Conservation (phyloP, 108 stramenopile genomes). For the Cyclotella choctawhatcheeana region DNA sequence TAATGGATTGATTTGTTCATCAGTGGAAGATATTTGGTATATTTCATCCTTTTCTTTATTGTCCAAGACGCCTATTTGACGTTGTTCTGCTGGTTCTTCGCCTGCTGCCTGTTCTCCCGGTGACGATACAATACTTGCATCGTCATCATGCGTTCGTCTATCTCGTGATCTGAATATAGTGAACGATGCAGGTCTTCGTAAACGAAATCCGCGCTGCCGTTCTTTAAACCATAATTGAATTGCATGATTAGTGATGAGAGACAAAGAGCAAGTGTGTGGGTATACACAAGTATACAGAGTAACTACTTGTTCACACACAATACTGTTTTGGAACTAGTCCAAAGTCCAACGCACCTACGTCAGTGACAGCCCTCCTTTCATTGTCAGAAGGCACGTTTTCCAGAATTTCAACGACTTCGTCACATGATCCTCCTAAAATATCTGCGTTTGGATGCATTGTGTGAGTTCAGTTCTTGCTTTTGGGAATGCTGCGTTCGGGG, state of each 20-base stretch:
- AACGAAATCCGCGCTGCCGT: conserved; percentile 15
- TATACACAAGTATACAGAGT: too few species aligned
- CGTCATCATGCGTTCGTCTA: background rate
- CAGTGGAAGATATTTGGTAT: conserved; percentile 36
- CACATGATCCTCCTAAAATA: conserved; percentile 29
- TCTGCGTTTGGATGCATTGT: conserved; percentile 40
- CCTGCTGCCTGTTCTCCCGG: conserved; percentile 8
- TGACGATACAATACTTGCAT: background rate
- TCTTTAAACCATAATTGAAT: background rate
- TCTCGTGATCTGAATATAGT: conserved; percentile 19
- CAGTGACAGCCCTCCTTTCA: conserved; percentile 28
- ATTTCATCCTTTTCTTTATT: conserved; percentile 14
- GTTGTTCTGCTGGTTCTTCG: conserved; percentile 29
- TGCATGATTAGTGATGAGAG: background rate
- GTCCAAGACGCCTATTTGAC: conserved; percentile 15
- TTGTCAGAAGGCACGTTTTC: conserved; percentile 47
- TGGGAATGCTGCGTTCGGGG: conserved; percentile 8
- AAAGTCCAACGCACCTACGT: conserved; percentile 2
- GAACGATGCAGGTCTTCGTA: conserved; percentile 36
- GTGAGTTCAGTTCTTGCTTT: background rate
- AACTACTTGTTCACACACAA: too few species aligned
- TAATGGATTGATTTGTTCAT: conserved; percentile 41
- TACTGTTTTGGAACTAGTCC: background rate
- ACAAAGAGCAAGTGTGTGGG: too few species aligned
- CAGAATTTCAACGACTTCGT: conserved; percentile 42